These are phyloP conservation scores for Scheffersomyces amazonensis DNA, from an alignment of 805 yeast species.

Conservation along the genomic window DNA sequence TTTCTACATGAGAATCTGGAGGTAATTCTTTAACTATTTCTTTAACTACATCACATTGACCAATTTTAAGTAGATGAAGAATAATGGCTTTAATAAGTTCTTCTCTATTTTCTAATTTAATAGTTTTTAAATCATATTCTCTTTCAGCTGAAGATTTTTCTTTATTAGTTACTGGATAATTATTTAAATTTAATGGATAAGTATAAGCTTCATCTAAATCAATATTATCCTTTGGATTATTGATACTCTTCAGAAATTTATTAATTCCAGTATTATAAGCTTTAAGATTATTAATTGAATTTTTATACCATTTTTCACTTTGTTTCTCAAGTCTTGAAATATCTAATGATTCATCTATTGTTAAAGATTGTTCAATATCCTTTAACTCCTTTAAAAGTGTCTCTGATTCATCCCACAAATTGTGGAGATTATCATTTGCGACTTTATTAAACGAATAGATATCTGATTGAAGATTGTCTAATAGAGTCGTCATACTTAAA, in stretches of 20 bases:
- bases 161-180: slow-evolving; percentile 21
- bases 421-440: slow-evolving; percentile 18
- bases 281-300: slow-evolving; percentile 30
- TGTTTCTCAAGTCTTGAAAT: slow-evolving; percentile 12
- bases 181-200: slow-evolving; percentile 31
- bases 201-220: slow-evolving; percentile 42
- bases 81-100: slow-evolving; percentile 35
- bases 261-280: slow-evolving; percentile 32
- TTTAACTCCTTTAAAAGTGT: slow-evolving; percentile 20
- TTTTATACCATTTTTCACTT: slow-evolving; percentile 32
- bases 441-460: slow-evolving; percentile 17
- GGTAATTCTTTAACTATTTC: slow-evolving; percentile 23
- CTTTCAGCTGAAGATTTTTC: not conserved
- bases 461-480: slow-evolving; percentile 24
- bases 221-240: slow-evolving; percentile 23
- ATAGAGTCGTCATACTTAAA: no score
- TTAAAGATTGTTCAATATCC: slow-evolving; percentile 13
- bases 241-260: slow-evolving; percentile 31
- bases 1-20: slow-evolving; percentile 11
- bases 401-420: slow-evolving; percentile 19
- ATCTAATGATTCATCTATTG: not conserved
- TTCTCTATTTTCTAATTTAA: slow-evolving; percentile 21
- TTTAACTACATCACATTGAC: slow-evolving; percentile 34
- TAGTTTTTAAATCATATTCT: slow-evolving; percentile 7
- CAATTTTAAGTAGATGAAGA: slow-evolving; percentile 37